Evolutionary conservation across 2,329 filamentous ascomycete genomes (phyloP).

Genomic region (Paracoccidioides brasiliensis): DNA sequence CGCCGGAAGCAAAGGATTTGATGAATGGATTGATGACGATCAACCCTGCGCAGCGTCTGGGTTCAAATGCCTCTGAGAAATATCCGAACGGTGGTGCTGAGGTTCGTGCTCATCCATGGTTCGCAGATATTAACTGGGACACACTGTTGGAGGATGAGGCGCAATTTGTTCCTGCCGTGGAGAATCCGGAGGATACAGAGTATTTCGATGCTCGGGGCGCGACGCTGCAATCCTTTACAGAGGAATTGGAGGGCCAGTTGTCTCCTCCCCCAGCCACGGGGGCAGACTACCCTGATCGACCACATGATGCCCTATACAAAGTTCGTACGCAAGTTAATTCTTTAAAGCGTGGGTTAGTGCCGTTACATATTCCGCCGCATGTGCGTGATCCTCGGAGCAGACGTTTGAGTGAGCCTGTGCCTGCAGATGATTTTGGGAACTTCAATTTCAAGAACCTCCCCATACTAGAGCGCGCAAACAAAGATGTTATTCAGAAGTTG

Average conservation of each 20-base stretch:
- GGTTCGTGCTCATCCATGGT: constrained; percentile 83
- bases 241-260: constrained; percentile 82
- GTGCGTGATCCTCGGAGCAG: constrained; percentile 82
- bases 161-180: constrained; percentile 81
- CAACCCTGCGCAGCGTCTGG: constrained; percentile 68
- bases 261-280: constrained; percentile 54
- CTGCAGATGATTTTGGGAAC: constrained; percentile 83
- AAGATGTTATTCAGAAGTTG: constrained; percentile 94
- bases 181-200: constrained; percentile 93
- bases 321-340: constrained; percentile 78
- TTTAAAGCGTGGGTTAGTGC: constrained; percentile 84
- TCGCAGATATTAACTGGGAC: constrained; percentile 76
- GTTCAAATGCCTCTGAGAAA: constrained; percentile 73
- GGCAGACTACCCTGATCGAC: constrained; percentile 67
- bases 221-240: constrained; percentile 79
- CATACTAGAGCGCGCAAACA: constrained; percentile 94
- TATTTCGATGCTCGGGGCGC: constrained; percentile 92
- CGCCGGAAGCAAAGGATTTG: constrained; percentile 78
- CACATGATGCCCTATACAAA: constrained; percentile 84
- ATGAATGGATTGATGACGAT: constrained; percentile 86
- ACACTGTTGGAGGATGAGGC: constrained; percentile 87
- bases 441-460: constrained; percentile 97
- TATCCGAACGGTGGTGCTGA: constrained; percentile 76
- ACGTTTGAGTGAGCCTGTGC: constrained; percentile 78
- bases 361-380: constrained; percentile 89